Percentiles rank a stretch among this genome's conserved stretches.
These are phyloP conservation scores for Chytriomyces sp. DNA, from an alignment of 192 early-diverging fungal genomes.

Conservation along the genomic window DNA sequence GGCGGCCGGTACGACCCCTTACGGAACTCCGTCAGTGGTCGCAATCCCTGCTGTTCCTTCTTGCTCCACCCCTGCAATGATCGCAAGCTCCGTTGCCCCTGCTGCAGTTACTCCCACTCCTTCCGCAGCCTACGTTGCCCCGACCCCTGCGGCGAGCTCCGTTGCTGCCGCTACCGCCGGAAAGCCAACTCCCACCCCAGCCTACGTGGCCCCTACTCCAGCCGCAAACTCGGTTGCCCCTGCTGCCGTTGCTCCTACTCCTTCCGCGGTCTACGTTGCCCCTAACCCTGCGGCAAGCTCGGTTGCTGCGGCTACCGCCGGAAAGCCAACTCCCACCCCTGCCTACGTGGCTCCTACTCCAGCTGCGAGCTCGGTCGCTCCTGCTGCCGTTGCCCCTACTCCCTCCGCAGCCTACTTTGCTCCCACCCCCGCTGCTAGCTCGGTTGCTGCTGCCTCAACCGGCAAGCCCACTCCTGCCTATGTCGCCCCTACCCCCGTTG, in stretches of 20 bases:
- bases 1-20: background rate
- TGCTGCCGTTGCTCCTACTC: background rate
- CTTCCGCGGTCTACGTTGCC: background rate
- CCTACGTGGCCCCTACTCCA: background rate
- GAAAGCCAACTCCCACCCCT: background rate
- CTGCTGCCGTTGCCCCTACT: background rate
- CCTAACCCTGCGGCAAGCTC: background rate
- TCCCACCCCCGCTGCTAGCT: background rate
- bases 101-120: background rate
- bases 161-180: background rate
- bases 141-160: too few species aligned
- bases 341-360: background rate
- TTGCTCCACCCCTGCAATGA: background rate
- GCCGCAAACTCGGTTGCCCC: background rate
- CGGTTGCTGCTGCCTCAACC: background rate
- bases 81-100: background rate
- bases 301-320: background rate
- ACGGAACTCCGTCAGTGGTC: too few species aligned
- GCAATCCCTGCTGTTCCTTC: conserved; percentile 1
- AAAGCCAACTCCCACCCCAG: background rate
- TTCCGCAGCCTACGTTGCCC: background rate
- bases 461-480: background rate
- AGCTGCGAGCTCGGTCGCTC: background rate
- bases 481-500: background rate
- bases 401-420: background rate